A percentile compares a stretch with the other conserved stretches of the same genome.
These are phyloP conservation scores for Boletus rex-veris DNA, from an alignment of 768 basidiomycete genomes.

Conservation along the genomic window DNA sequence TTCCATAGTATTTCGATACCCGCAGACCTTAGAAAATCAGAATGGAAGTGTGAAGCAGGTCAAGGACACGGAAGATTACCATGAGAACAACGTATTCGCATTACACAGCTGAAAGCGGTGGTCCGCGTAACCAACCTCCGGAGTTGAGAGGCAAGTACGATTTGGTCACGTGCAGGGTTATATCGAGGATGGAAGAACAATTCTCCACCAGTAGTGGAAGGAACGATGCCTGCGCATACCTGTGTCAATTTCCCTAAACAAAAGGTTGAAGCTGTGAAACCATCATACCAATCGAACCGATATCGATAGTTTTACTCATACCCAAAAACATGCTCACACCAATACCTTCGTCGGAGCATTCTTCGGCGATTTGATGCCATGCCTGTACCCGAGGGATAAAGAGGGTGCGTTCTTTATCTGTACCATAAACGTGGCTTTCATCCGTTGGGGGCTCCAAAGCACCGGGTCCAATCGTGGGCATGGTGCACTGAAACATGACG, in stretches of 20 bases:
- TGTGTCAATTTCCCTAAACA: constrained; percentile 6
- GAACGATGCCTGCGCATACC: constrained; percentile 47
- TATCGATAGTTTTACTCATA: constrained; percentile 74
- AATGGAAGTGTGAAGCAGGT: constrained; percentile 6
- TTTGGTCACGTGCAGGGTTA: constrained; percentile 60
- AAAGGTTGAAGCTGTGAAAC: background rate
- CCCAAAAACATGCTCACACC: constrained; percentile 89
- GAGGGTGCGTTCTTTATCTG: constrained; percentile 82
- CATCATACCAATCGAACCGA: constrained; percentile 75
- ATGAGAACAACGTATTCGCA: constrained; percentile 81
- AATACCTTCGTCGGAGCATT: constrained; percentile 85
- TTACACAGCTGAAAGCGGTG: constrained; percentile 74
- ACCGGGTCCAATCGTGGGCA: constrained; percentile 74
- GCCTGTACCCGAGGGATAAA: constrained; percentile 72
- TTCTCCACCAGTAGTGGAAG: constrained; percentile 83
- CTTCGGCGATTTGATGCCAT: constrained; percentile 84
- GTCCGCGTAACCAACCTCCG: constrained; percentile 62
- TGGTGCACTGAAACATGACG: constrained; percentile 62
- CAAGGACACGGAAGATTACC: constrained; percentile 44
- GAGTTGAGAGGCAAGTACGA: constrained; percentile 71
- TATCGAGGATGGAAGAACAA: constrained; percentile 93
- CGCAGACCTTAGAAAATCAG: constrained; percentile 49
- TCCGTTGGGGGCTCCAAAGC: constrained; percentile 52
- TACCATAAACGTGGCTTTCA: constrained; percentile 70
- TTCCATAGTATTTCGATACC: constrained; percentile 64